Percentiles rank a stretch among this genome's conserved stretches.
These are phyloP conservation scores for Eucalyptus tenuipes DNA, from an alignment of 345 rosid genomes.

Conservation along the genomic window DNA sequence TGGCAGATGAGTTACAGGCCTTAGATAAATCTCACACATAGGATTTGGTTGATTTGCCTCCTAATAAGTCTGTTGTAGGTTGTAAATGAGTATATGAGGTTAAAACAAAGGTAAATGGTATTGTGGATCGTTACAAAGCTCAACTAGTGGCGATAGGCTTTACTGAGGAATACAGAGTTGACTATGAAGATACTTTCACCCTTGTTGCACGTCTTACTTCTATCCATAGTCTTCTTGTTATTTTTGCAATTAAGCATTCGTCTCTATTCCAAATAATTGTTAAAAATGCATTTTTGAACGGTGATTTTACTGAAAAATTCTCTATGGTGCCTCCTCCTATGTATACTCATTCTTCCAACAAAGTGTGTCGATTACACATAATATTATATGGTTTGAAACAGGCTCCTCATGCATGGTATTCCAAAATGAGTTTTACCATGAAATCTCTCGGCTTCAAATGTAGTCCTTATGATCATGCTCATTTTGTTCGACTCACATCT, in stretches of 20 bases:
- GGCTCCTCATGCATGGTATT: not conserved
- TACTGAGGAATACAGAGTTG: not conserved
- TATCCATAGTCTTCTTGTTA: not conserved
- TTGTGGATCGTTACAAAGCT: not conserved
- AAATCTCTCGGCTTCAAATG: not conserved
- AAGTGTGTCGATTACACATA: not conserved
- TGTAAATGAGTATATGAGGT: not conserved
- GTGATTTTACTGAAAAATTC: not conserved
- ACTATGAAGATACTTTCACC: not conserved
- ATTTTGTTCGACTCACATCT: not conserved
- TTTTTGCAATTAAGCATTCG: rapidly evolving
- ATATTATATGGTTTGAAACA: not conserved
- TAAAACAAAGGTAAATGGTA: not conserved
- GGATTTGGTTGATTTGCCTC: not conserved
- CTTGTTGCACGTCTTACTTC: not conserved
- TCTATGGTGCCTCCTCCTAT: not conserved
- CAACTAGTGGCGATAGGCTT: not conserved
- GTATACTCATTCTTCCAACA: not conserved
- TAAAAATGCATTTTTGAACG: not conserved
- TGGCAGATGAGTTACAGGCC: too few relatives aligned
- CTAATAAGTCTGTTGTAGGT: not conserved
- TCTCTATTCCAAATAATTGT: not conserved
- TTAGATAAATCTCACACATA: too few relatives aligned
- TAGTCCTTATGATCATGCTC: not conserved
- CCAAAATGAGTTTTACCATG: not conserved